Conservation (phyloP, 805 yeast species). For the Wickerhamomyces pijperi region DNA sequence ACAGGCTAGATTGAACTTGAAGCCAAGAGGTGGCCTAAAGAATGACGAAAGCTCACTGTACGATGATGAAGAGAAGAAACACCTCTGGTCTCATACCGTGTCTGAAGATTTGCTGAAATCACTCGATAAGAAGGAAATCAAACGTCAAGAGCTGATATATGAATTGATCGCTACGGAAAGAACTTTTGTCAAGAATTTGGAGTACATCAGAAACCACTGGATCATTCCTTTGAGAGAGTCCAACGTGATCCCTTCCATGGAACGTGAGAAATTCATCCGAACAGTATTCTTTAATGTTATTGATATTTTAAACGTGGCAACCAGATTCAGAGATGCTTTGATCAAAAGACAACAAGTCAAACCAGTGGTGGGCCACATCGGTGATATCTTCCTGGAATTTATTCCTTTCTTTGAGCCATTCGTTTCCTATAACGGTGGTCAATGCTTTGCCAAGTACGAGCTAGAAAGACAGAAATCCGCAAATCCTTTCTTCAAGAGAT, state of each 20-base stretch:
- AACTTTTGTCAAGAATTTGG: conserved; percentile 89
- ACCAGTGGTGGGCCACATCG: conserved; percentile 76
- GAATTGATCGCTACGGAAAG: conserved; percentile 91
- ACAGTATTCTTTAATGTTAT: conserved; percentile 85
- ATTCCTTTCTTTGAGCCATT: conserved; percentile 88
- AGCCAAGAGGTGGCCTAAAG: conserved; percentile 75
- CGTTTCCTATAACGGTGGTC: conserved; percentile 86
- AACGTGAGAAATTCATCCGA: conserved; percentile 82
- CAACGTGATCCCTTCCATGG: conserved; percentile 76
- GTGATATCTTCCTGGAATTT: conserved; percentile 76
- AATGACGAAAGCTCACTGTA: conserved; percentile 66
- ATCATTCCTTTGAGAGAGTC: conserved; percentile 83
- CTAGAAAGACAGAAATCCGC: conserved; percentile 88
- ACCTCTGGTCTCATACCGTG: conserved; percentile 90
- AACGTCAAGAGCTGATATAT: conserved; percentile 90
- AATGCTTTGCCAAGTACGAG: conserved; percentile 90
- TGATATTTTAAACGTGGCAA: conserved; percentile 77
- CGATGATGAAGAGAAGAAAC: conserved; percentile 71
- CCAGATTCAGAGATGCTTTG: conserved; percentile 79
- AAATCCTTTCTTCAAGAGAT: conserved; percentile 84
- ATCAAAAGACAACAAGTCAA: conserved; percentile 77
- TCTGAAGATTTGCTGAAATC: conserved; percentile 67
- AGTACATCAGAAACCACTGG: conserved; percentile 87
- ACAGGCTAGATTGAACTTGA: conserved; percentile 83
- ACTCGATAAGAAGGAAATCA: conserved; percentile 74